Evolutionary conservation across 192 early-diverging fungal genomes (phyloP), one percentile per base, ranked within the genome.

Genomic region (Funneliformis geosporum): DNA sequence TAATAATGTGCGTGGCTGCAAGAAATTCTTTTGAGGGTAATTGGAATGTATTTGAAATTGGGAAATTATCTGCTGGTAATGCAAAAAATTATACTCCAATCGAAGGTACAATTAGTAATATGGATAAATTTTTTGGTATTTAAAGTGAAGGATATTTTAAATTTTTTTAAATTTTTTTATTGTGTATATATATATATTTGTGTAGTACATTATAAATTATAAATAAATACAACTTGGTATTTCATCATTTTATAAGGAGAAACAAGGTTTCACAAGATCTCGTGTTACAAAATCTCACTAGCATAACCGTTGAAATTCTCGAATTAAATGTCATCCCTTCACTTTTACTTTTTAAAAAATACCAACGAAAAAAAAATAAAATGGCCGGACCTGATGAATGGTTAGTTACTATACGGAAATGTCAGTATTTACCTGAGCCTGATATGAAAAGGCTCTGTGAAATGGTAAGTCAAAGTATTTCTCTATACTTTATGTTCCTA

Each of bases 371-470:
- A 21, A 21, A 4, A 55, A 55, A 21, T 21, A 88, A 79, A 74
- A 92, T 90, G 89, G 85, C 88, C 76, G 94, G 93, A 71, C 96
- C 96, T 60, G 96, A 95, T 80, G 95, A 99, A 89, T 99, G 98
- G 98, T 91, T 99, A 61, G 93, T 92, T 65, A 92, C 87, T 21
- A 92, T 98, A 47, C 93, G 93, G 79, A 92, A 94, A 89, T 96
- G 98, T 85, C 93, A 97, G 83, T 96, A 94, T 79, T 86, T 99
- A 43, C 91, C 95, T 21, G 98, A 99, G 87, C 85, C 91, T 2
- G 98, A 98, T 84, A 98, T 99, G 79, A 98, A 98, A 86, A 93
- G 93, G 84, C 92, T 99, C 33, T 99, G 98, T 84, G 98, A 99
- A 80, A 96, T 95, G 92, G 97, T 96, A 88, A 66, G 55, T 42